Evolutionary conservation across 495 filamentous ascomycete species (phyloP).

Genomic region (Barbatosphaeria neglecta): DNA sequence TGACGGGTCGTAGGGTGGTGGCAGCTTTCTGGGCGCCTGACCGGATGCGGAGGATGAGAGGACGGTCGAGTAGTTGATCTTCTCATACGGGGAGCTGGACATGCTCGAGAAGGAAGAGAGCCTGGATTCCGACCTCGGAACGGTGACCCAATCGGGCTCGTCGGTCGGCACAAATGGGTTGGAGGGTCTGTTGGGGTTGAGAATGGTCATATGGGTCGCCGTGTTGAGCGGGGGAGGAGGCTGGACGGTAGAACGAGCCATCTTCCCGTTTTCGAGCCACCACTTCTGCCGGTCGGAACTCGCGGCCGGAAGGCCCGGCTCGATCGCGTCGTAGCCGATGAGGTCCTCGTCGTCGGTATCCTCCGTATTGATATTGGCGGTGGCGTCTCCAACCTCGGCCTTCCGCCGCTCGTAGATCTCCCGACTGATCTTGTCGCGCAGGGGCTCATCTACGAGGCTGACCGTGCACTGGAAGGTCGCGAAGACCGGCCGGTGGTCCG

Average conservation of each 20-base stretch:
- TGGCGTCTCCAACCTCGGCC: slow-evolving; percentile 39
- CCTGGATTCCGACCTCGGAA: slow-evolving; percentile 36
- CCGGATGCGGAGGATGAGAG: slow-evolving; percentile 30
- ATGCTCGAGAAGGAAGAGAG: slow-evolving; percentile 31
- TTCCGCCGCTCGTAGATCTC: slow-evolving; percentile 61
- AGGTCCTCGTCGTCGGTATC: slow-evolving; percentile 65
- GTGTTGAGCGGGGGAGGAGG: slow-evolving; percentile 45
- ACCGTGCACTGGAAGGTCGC: slow-evolving; percentile 77
- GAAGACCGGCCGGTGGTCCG: slow-evolving; percentile 89
- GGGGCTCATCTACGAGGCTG: slow-evolving; percentile 60
- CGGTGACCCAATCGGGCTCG: slow-evolving; percentile 69
- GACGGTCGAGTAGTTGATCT: slow-evolving; percentile 32
- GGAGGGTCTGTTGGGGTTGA: slow-evolving; percentile 60
- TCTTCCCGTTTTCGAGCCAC: slow-evolving; percentile 84
- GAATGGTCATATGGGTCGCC: slow-evolving; percentile 35
- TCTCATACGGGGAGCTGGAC: slow-evolving; percentile 34
- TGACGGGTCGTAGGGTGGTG: slow-evolving; percentile 42
- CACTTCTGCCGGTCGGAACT: slow-evolving; percentile 85
- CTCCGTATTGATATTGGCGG: slow-evolving; percentile 32
- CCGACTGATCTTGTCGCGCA: slow-evolving; percentile 56
- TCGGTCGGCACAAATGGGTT: slow-evolving; percentile 68
- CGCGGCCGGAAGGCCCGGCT: slow-evolving; percentile 72
- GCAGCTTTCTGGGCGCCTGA: slow-evolving; percentile 33
- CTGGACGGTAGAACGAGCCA: slow-evolving; percentile 58
- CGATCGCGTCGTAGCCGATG: slow-evolving; percentile 60